Evolutionary conservation across 1,284 basidiomycete species (phyloP).

Genomic region (Athelia psychrophila): DNA sequence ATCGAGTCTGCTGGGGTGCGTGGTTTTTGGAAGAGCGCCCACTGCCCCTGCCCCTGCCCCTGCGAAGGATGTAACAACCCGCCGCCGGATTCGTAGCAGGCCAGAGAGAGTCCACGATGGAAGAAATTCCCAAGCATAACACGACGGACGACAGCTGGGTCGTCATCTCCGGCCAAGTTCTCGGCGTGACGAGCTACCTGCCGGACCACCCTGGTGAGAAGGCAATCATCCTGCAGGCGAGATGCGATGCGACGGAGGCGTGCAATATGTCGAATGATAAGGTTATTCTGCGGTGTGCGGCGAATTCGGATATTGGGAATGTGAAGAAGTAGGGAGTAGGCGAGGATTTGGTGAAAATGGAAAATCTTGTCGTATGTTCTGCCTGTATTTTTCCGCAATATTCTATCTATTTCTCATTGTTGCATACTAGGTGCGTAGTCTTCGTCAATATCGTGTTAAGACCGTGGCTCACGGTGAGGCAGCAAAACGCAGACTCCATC

Average conservation of each 20-base stretch:
- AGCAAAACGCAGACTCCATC: too few species aligned
- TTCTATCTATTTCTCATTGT: too few species aligned
- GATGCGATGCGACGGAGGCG: constrained; percentile 92
- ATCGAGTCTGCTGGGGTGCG: constrained; percentile 87
- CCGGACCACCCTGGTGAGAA: constrained; percentile 88
- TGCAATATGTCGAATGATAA: constrained; percentile 92
- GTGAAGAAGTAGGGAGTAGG: constrained; percentile 71
- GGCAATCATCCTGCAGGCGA: constrained; percentile 89
- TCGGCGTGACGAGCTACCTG: constrained; percentile 86
- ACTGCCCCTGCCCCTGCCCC: constrained; percentile 28
- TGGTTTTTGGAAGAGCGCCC: constrained; percentile 90
- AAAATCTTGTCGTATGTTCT: neutral
- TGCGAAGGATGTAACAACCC: constrained; percentile 34
- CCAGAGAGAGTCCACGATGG: constrained; percentile 55
- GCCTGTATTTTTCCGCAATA: too few species aligned
- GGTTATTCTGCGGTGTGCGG: constrained; percentile 80
- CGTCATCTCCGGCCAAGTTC: constrained; percentile 83
- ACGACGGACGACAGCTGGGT: constrained; percentile 91
- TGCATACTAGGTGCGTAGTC: too few species aligned
- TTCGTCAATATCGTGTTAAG: too few species aligned
- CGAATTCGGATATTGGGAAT: constrained; percentile 75
- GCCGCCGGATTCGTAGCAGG: too few species aligned
- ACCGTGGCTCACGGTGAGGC: too few species aligned
- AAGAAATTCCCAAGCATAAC: constrained; percentile 88
- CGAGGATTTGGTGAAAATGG: neutral